phyloP scores from a whole-genome alignment of 2,329 filamentous ascomycete genomes.

The Aspergillus sp. region DNA sequence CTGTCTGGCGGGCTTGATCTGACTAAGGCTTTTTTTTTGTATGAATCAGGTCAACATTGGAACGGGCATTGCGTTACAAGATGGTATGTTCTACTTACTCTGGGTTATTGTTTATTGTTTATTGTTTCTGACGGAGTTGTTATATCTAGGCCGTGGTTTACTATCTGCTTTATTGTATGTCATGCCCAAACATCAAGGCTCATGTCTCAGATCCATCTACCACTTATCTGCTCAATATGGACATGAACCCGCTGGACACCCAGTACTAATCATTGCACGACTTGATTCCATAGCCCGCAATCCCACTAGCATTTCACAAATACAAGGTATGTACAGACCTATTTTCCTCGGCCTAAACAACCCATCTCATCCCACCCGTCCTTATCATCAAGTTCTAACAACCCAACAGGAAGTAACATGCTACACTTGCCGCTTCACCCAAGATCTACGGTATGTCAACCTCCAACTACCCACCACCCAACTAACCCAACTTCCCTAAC shows the following conservation, averaged over 20 bases:
- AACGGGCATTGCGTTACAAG: slow-evolving; percentile 44
- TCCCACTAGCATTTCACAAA: slow-evolving; percentile 40
- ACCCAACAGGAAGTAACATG: slow-evolving; percentile 37
- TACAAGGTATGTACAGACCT: slow-evolving; percentile 31
- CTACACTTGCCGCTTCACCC: slow-evolving; percentile 38
- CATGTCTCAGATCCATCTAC: neutral
- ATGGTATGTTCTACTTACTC: slow-evolving; percentile 33
- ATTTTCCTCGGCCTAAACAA: too few species aligned
- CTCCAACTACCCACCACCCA: neutral
- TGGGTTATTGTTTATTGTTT: neutral
- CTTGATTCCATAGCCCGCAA: slow-evolving; percentile 30
- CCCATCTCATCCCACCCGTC: too few species aligned
- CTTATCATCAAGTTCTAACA: slow-evolving; percentile 2
- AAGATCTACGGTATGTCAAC: slow-evolving; percentile 34
- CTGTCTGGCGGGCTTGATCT: neutral
- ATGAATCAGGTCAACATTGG: slow-evolving; percentile 40
- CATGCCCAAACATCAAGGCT: neutral
- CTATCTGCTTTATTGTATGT: slow-evolving; percentile 45
- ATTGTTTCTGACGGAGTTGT: neutral
- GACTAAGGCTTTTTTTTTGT: neutral
- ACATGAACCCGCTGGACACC: too few species aligned
- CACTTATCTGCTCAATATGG: neutral
- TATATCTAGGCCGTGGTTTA: slow-evolving; percentile 43
- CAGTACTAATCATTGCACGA: neutral
- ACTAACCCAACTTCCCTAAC: neutral